Percentiles rank a stretch among this genome's conserved stretches.
Conservation (phyloP, 2,329 filamentous ascomycete genomes). For the Monilinia polystroma region DNA sequence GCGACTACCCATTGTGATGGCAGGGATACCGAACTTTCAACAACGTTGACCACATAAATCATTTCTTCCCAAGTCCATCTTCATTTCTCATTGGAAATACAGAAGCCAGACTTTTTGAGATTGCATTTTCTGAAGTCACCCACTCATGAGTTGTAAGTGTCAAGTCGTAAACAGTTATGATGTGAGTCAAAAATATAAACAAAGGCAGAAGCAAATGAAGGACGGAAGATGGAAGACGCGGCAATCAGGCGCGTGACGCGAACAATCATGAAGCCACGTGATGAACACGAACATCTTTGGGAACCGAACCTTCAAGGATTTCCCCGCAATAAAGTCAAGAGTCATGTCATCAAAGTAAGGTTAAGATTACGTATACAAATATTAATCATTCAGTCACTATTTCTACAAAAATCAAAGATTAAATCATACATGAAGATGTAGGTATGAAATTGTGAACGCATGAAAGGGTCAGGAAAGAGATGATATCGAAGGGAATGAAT, state of each 20-base stretch:
- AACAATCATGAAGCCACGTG: background rate
- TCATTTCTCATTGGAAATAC: background rate
- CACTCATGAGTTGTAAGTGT: background rate
- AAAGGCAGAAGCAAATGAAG: too few relatives aligned
- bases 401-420: too few relatives aligned
- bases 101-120: background rate
- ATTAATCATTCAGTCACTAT: too few relatives aligned
- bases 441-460: too few relatives aligned
- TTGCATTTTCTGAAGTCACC: background rate
- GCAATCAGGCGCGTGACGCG: background rate
- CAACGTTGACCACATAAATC: background rate
- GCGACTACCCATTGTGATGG: constrained; percentile 53
- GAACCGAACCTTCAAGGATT: too few relatives aligned
- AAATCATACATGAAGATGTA: too few relatives aligned
- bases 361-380: too few relatives aligned
- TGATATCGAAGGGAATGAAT: too few relatives aligned
- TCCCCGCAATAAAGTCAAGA: too few relatives aligned
- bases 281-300: too few relatives aligned
- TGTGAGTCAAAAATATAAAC: background rate
- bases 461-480: too few relatives aligned
- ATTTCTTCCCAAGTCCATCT: background rate
- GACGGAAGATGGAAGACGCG: background rate
- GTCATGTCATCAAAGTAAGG: too few relatives aligned
- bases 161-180: background rate
- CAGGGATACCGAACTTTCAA: background rate